Evolutionary conservation across 1,284 basidiomycete species (phyloP), one percentile per base, ranked within the genome.

Genomic region (Sparassis latifolia): DNA sequence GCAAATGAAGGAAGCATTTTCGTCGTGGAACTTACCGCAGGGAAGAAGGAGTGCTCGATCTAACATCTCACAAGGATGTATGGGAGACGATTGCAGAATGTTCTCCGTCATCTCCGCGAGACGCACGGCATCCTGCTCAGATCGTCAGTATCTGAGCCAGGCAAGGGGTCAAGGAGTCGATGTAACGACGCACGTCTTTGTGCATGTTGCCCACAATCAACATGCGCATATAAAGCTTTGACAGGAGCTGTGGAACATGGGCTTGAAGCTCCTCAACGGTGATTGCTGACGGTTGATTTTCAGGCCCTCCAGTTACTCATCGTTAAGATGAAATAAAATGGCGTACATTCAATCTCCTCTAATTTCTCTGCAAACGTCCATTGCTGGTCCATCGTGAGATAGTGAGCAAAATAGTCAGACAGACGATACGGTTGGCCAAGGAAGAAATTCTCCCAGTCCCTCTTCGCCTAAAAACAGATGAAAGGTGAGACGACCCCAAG

Each of bases 311-410:
- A 32, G 33, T 39, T 3, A 41, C 31, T 20, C 9, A 28, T 12
- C 27, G 12, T 28, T 27, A 28, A 44, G 5, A 42, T 10, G 50
- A 32, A 20, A 56, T 10, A 42, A 33, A 2, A n/a, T 57, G 28
- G 69, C 88, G 65, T 62, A 93, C 92, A 71, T 40, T 81, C 72
- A 28, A 99, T 69, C 62, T 90, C 92, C 10, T 71, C 70, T n/a
- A 98, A 70, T 61, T 85, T 87, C 64, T 97, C 92, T 45, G 84
- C 75, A 28, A 89, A 67, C 0, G 87, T 90, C 89, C 91, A 98
- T 54, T 84, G 79, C 37, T 72, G 73, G 53, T 90, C 80, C 0
- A 84, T 74, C 42, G 91, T 71, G 20, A 89, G 68, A 66, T 94
- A 87, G 20, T 80, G 78, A 28, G 76, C 74, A 66, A 86, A 94